phyloP scores from a whole-genome alignment of 352 stramenopile genomes.

The Pythium scleroteichum region DNA sequence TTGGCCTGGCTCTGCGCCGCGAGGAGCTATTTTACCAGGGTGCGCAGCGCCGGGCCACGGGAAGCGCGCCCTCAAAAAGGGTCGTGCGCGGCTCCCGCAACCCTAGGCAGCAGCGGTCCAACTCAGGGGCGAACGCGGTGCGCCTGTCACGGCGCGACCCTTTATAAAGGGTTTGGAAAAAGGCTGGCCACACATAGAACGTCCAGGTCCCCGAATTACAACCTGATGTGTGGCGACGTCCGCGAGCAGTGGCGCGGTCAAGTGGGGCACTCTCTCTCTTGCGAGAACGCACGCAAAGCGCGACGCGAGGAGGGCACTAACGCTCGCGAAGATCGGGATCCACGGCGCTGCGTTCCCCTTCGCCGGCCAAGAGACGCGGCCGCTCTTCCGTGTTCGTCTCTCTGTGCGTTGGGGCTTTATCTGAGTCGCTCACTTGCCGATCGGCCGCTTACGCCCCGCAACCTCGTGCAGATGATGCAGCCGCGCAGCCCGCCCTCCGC shows the following conservation, averaged over 20 bases:
- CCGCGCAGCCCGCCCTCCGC: conserved; percentile 6
- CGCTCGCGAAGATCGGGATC: conserved; percentile 13
- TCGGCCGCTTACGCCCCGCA: background rate
- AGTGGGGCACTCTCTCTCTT: background rate
- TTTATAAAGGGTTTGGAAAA: background rate
- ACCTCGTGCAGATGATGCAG: conserved; percentile 11
- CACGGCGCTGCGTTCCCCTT: background rate
- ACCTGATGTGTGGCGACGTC: conserved; percentile 9
- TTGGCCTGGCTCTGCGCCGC: conserved; percentile 8
- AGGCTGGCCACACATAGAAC: background rate
- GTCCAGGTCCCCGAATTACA: background rate
- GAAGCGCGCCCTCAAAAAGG: background rate
- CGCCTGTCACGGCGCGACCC: background rate
- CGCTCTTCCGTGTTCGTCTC: conserved; percentile 7
- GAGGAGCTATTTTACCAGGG: conserved; percentile 4
- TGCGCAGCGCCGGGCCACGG: conserved; percentile 1
- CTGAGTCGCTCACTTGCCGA: conserved; percentile 18
- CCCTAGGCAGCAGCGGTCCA: conserved; percentile 7
- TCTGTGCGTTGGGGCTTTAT: conserved; percentile 9
- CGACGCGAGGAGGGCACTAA: conserved; percentile 15
- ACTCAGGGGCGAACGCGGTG: too few relatives aligned
- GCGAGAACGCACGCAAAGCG: conserved; percentile 16
- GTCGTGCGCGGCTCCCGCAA: background rate
- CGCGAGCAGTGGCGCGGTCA: too few relatives aligned
- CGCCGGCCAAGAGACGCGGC: background rate